Conservation (phyloP, 2,329 filamentous ascomycete species). For the Pseudocercospora cruenta region DNA sequence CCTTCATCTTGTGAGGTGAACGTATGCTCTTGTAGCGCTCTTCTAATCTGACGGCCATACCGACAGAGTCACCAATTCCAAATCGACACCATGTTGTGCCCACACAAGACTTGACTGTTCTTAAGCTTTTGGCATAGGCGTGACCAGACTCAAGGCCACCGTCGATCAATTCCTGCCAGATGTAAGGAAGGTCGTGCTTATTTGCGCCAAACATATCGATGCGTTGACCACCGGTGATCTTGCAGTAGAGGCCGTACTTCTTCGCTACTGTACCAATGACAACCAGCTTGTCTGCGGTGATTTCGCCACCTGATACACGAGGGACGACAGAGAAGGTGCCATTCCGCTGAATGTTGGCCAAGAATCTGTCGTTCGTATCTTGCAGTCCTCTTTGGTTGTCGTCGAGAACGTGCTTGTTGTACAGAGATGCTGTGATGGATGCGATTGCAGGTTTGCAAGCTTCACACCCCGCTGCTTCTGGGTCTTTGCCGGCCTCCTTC, state of each 20-base stretch:
- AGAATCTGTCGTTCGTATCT: slow-evolving; percentile 86
- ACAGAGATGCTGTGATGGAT: slow-evolving; percentile 79
- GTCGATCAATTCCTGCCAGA: slow-evolving; percentile 79
- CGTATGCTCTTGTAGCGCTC: slow-evolving; percentile 91
- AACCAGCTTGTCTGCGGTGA: slow-evolving; percentile 83
- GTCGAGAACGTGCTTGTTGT: slow-evolving; percentile 82
- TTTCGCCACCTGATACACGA: slow-evolving; percentile 80
- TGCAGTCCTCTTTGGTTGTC: slow-evolving; percentile 72
- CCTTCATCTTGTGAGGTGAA: slow-evolving; percentile 83
- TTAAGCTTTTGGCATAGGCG: slow-evolving; percentile 84
- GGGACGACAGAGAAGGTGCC: slow-evolving; percentile 89
- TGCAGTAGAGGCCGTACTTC: slow-evolving; percentile 83
- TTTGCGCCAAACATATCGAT: slow-evolving; percentile 92
- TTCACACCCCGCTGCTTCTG: slow-evolving; percentile 78
- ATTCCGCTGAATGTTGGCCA: slow-evolving; percentile 89
- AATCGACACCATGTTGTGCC: slow-evolving; percentile 90
- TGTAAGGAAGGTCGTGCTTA: slow-evolving; percentile 80
- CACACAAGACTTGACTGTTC: slow-evolving; percentile 90
- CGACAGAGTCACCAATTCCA: slow-evolving; percentile 86
- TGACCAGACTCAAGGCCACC: slow-evolving; percentile 90
- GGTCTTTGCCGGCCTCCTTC: slow-evolving; percentile 73
- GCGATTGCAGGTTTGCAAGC: slow-evolving; percentile 81
- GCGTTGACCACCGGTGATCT: slow-evolving; percentile 88
- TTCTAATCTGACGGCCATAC: slow-evolving; percentile 84
- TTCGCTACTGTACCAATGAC: slow-evolving; percentile 82